These are phyloP conservation scores for Zygnema circumcarinatum DNA, from an alignment of 139 green algal species.

Conservation along the genomic window DNA sequence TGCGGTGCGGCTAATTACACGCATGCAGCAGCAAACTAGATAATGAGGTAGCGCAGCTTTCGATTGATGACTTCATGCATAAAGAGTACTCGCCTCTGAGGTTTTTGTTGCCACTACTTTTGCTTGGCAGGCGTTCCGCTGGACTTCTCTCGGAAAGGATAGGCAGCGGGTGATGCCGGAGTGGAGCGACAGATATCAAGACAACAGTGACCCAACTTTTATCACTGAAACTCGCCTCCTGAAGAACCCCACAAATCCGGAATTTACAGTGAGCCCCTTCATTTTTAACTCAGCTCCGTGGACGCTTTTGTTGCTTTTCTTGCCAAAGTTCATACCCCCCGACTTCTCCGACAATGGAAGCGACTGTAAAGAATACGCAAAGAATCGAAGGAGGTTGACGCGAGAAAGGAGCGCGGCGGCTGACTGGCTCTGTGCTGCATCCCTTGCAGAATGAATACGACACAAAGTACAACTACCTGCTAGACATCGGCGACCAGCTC, in stretches of 20 bases:
- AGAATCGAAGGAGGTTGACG: no score
- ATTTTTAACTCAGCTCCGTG: neutral
- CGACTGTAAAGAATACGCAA: no score
- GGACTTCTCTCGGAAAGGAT: constrained; percentile 14
- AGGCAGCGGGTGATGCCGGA: constrained; percentile 35
- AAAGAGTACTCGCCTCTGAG: neutral
- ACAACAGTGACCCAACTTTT: neutral
- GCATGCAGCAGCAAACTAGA: no score
- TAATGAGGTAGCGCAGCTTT: neutral
- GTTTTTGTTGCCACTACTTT: neutral
- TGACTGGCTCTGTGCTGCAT: no score
- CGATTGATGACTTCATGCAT: neutral
- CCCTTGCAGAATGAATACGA: constrained; percentile 44
- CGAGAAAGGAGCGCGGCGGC: no score
- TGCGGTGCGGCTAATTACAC: neutral
- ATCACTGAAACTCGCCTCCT: constrained; percentile 22
- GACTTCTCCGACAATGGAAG: no score
- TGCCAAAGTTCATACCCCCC: no score
- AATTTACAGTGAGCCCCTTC: constrained; percentile 23
- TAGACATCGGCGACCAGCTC: constrained; percentile 36
- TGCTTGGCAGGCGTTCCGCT: constrained; percentile 18
- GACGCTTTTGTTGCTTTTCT: no score
- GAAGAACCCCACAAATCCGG: constrained; percentile 33
- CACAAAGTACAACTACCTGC: constrained; percentile 43
- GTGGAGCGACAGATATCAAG: neutral